Evolutionary conservation across 2,329 filamentous ascomycete species (phyloP), one percentile per base, ranked within the genome.

Genomic region (Torrubiella hemipterigena): DNA sequence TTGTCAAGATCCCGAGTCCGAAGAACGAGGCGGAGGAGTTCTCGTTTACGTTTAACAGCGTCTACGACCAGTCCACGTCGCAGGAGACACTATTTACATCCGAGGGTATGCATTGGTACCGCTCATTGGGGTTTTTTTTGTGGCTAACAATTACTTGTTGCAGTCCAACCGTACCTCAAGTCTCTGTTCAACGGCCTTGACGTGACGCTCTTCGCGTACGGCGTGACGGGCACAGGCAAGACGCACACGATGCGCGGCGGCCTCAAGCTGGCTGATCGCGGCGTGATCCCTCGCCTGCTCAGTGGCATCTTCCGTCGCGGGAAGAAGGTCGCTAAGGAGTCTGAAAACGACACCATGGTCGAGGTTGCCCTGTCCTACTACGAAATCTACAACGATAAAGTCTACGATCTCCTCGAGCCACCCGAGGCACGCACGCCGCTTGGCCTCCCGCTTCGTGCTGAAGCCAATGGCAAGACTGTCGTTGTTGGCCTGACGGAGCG

Each of bases 341-440:
- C 77, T 3, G 64, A 67, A 5, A 82, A 77, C 9, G 63, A 74
- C 31, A 87, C 78, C 1, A 67, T 62, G 3, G 82, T 93, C 15
- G 63, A 73, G 7, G 83, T 94, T 12, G 67, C 74, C 10, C 68
- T 95, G 47, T 87, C 83, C 17, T 95, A 95, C 59, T 94, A 93
- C 59, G 87, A 95, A 54, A 94, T 95, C 42, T 95, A 95, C 59
- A 94, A 93, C 54, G 87, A 95, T 61, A 89, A 89, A 51, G 86
- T 94, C 14, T 94, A 79, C 48, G 87, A 95, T 51, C 63, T 95
- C 19, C 84, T 95, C 42, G 83, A 94, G 51, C 67, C 85, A 1
- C 81, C 78, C 0, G 87, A 95, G 53, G 93, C 86, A 61, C 80
- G 91, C 30, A 86, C 81, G 0, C 64, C 82, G 2, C 71, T 81